Percentiles rank a stretch among this genome's conserved stretches.
Evolutionary conservation across 2,329 filamentous ascomycete species (phyloP).

Genomic region (Penicillium polonicum): DNA sequence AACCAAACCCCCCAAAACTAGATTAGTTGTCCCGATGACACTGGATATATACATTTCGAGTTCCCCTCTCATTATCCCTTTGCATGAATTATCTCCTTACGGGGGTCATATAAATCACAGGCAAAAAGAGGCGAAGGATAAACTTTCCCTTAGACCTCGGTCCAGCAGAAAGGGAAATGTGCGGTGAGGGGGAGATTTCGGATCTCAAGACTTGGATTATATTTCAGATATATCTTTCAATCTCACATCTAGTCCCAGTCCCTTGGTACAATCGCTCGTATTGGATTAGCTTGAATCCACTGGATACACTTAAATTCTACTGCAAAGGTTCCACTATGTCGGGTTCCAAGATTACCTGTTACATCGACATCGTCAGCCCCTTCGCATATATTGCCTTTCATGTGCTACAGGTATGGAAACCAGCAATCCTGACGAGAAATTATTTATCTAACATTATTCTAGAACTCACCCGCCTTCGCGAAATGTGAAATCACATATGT

Average conservation of each 20-base stretch:
- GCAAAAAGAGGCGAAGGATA: neutral
- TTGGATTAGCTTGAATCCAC: neutral
- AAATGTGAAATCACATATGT: constrained; percentile 17
- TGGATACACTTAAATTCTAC: neutral
- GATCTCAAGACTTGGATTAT: neutral
- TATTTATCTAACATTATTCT: neutral
- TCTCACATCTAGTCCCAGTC: neutral
- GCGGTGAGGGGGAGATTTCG: too few relatives aligned
- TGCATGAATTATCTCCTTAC: neutral
- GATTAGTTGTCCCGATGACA: neutral
- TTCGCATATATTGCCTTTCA: constrained; percentile 19
- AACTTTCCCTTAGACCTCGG: neutral
- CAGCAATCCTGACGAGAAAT: neutral
- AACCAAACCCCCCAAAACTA: neutral
- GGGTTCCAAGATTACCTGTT: constrained; percentile 12
- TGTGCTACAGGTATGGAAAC: constrained; percentile 9
- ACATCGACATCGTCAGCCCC: constrained; percentile 17
- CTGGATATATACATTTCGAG: neutral
- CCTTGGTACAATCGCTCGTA: neutral
- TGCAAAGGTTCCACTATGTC: constrained; percentile 7
- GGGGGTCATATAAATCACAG: too few relatives aligned
- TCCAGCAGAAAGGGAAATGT: neutral
- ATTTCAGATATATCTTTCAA: neutral
- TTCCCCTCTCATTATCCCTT: neutral
- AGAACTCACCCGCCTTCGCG: constrained; percentile 18